Evolutionary conservation across 177 flowering plant species (phyloP).

Genomic region (Vitis hybrid): DNA sequence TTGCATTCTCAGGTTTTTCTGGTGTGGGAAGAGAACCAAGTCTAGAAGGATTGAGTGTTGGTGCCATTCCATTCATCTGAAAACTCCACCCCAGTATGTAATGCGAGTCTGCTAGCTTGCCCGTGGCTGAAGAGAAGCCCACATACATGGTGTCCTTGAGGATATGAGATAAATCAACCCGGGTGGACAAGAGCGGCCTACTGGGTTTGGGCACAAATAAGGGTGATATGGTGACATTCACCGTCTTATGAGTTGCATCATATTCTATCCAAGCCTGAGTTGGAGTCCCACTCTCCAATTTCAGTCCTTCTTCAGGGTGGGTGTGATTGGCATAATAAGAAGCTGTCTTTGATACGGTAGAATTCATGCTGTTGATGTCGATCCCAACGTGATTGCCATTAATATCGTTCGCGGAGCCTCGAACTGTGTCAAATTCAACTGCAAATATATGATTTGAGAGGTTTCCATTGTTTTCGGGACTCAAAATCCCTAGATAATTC

Average conservation of each 20-base stretch:
- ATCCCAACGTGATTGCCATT: conserved; percentile 41
- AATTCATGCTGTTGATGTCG: conserved; percentile 24
- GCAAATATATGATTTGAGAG: conserved; percentile 29
- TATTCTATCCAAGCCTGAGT: conserved; percentile 41
- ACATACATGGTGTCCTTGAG: conserved; percentile 37
- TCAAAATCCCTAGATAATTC: conserved; percentile 34
- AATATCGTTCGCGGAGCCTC: conserved; percentile 19
- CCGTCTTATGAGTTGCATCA: not conserved
- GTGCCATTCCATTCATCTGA: not conserved
- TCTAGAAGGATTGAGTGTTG: no score
- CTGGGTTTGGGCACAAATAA: conserved; percentile 6
- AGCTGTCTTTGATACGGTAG: conserved; percentile 9
- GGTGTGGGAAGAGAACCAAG: no score
- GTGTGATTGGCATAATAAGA: not conserved
- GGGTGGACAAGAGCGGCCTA: conserved; percentile 14
- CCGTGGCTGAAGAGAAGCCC: conserved; percentile 57
- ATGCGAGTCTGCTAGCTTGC: conserved; percentile 34
- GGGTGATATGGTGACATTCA: conserved; percentile 27
- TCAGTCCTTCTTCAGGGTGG: not conserved
- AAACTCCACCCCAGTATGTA: conserved; percentile 63
- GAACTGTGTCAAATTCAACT: conserved; percentile 41
- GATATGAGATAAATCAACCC: conserved; percentile 13
- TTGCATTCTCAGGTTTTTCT: no score
- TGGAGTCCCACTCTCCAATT: conserved; percentile 20
- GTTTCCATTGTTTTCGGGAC: conserved; percentile 2